A percentile compares a stretch with the other conserved stretches of the same genome.
These are phyloP conservation scores for Epichloe amarillans DNA, from an alignment of 2,329 filamentous ascomycete species.

Conservation along the genomic window DNA sequence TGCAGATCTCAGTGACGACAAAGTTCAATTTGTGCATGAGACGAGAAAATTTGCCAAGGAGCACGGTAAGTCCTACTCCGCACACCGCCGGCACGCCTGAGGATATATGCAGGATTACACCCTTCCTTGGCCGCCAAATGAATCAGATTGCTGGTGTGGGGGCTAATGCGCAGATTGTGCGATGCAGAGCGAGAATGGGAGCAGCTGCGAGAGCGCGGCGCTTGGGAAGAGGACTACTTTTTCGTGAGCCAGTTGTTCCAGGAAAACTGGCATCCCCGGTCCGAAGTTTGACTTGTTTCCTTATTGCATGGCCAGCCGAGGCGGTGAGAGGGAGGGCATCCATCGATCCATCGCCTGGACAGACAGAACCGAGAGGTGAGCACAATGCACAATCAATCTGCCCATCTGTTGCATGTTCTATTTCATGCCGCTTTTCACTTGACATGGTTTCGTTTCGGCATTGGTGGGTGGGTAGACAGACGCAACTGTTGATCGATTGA, in stretches of 20 bases:
- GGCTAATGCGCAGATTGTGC: slow-evolving; percentile 14
- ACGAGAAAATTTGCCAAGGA: slow-evolving; percentile 30
- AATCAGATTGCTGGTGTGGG: slow-evolving; percentile 11
- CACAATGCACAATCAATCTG: not conserved
- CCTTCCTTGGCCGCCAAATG: not conserved
- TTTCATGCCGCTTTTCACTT: too few species aligned
- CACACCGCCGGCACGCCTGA: not conserved
- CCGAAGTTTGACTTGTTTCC: slow-evolving; percentile 1
- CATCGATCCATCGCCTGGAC: not conserved
- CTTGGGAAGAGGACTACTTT: slow-evolving; percentile 43
- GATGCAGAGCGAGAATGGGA: slow-evolving; percentile 29
- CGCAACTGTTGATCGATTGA: too few species aligned
- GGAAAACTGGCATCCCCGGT: slow-evolving; percentile 34
- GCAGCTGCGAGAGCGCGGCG: slow-evolving; percentile 26
- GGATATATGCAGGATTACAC: not conserved
- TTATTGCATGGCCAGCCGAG: not conserved
- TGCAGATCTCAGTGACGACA: slow-evolving; percentile 35
- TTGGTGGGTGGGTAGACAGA: too few species aligned
- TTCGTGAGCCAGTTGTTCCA: slow-evolving; percentile 48
- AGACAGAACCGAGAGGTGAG: not conserved
- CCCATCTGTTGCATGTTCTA: too few species aligned
- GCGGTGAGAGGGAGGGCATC: not conserved
- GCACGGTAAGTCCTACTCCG: slow-evolving; percentile 30
- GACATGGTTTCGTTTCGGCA: too few species aligned
- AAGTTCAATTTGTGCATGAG: slow-evolving; percentile 33